Conservation (phyloP, 1,284 basidiomycete species). For the Prillingera fragicola region DNA sequence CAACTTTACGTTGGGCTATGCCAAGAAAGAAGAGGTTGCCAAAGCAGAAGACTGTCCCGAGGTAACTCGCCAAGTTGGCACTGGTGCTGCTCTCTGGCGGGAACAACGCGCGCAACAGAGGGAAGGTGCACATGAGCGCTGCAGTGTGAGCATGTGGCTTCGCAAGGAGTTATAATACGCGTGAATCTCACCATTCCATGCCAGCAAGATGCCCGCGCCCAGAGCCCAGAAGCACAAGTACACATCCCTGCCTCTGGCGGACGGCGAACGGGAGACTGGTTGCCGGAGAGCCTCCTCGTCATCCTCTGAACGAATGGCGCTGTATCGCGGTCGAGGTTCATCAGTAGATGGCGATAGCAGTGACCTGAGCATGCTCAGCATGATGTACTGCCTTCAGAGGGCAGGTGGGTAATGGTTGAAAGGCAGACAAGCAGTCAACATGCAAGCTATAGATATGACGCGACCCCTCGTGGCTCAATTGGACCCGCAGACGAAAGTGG, state of each 20-base stretch:
- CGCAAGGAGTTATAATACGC: too few species aligned
- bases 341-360: neutral
- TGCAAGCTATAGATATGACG: too few species aligned
- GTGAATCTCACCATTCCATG: slow-evolving; percentile 44
- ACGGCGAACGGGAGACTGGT: neutral
- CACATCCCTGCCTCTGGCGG: slow-evolving; percentile 10
- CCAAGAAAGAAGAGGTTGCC: slow-evolving; percentile 46
- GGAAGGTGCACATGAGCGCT: slow-evolving; percentile 47
- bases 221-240: slow-evolving; percentile 44
- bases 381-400: too few species aligned
- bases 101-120: slow-evolving; percentile 37
- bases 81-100: slow-evolving; percentile 20
- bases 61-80: slow-evolving; percentile 37
- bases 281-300: slow-evolving; percentile 1
- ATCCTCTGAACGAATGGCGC: neutral
- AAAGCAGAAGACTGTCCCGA: slow-evolving; percentile 43
- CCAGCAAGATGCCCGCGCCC: slow-evolving; percentile 44
- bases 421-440: too few species aligned
- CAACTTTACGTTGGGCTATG: slow-evolving; percentile 38
- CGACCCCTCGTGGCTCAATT: too few species aligned
- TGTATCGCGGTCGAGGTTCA: too few species aligned
- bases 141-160: slow-evolving; percentile 1
- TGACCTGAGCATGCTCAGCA: neutral
- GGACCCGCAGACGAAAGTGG: too few species aligned
- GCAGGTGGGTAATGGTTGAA: too few species aligned